Percentiles rank a stretch among this genome's conserved stretches.
These are phyloP conservation scores for Ascosphaera pollenicola DNA, from an alignment of 2,329 filamentous ascomycete species.

Conservation along the genomic window DNA sequence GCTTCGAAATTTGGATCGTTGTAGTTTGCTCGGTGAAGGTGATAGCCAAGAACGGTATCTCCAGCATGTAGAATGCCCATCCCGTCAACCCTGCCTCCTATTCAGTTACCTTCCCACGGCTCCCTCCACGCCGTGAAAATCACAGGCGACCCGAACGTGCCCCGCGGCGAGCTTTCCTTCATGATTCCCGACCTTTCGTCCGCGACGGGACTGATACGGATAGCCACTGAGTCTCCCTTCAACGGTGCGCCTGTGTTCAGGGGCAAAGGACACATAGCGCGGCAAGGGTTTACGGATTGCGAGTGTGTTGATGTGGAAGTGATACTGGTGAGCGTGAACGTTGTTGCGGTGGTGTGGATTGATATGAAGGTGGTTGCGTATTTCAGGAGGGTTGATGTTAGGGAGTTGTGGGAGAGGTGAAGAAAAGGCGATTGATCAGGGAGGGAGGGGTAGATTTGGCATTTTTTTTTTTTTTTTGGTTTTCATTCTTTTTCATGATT, in stretches of 20 bases:
- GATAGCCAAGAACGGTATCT: conserved; percentile 88
- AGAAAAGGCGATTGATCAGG: no score
- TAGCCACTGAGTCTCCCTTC: conserved; percentile 46
- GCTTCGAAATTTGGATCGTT: conserved; percentile 74
- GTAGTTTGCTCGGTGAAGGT: conserved; percentile 73
- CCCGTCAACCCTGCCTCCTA: neutral
- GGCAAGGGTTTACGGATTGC: conserved; percentile 50
- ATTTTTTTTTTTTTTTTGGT: neutral
- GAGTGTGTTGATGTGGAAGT: conserved; percentile 13
- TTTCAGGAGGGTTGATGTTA: conserved; percentile 21
- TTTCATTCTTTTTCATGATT: no score
- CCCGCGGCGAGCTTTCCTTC: conserved; percentile 67
- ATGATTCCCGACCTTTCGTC: conserved; percentile 55
- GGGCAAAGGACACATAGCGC: conserved; percentile 58
- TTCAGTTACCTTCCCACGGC: neutral
- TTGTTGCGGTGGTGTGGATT: neutral
- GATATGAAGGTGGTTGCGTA: conserved; percentile 9
- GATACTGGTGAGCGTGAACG: neutral
- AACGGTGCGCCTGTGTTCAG: conserved; percentile 50
- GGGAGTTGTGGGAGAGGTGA: conserved; percentile 9
- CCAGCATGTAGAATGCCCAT: conserved; percentile 61
- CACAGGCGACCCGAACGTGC: conserved; percentile 78
- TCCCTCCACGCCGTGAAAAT: conserved; percentile 55
- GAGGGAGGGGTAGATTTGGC: neutral
- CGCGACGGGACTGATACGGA: conserved; percentile 35